A percentile compares a stretch with the other conserved stretches of the same genome.
Evolutionary conservation across 192 early-diverging fungal genomes (phyloP).

Genomic region (Gamsiella multidivaricata): DNA sequence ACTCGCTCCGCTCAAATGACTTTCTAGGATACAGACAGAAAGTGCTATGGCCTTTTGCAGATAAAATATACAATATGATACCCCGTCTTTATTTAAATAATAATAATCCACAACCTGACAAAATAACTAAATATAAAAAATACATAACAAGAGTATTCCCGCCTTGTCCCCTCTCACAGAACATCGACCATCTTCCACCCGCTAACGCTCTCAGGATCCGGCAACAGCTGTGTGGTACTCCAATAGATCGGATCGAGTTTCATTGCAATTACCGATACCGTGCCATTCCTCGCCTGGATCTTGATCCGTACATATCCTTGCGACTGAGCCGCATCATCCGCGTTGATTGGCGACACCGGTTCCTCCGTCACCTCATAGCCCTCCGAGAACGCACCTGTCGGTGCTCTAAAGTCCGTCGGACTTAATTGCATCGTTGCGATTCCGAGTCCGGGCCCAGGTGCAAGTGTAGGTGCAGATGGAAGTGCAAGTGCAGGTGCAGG

Average conservation of each 20-base stretch:
- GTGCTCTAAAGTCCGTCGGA: slow-evolving; percentile 1
- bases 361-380: background rate
- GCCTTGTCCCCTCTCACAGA: slow-evolving; percentile 36
- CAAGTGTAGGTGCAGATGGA: too few relatives aligned
- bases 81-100: too few relatives aligned
- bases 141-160: slow-evolving; percentile 35
- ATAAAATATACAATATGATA: too few relatives aligned
- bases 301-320: slow-evolving; percentile 70
- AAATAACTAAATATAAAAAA: too few relatives aligned
- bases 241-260: slow-evolving; percentile 83
- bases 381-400: background rate
- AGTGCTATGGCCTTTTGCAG: too few relatives aligned
- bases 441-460: too few relatives aligned
- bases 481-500: too few relatives aligned
- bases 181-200: slow-evolving; percentile 45
- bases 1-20: slow-evolving; percentile 60
- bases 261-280: slow-evolving; percentile 76
- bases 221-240: slow-evolving; percentile 74
- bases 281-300: slow-evolving; percentile 64
- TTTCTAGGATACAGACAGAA: too few relatives aligned
- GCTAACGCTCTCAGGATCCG: slow-evolving; percentile 55
- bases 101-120: too few relatives aligned
- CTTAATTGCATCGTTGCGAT: background rate
- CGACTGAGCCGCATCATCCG: slow-evolving; percentile 62
- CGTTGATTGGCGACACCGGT: background rate